Evolutionary conservation across 495 filamentous ascomycete genomes (phyloP), one percentile per base, ranked within the genome.

Genomic region (Thozetella sp.): DNA sequence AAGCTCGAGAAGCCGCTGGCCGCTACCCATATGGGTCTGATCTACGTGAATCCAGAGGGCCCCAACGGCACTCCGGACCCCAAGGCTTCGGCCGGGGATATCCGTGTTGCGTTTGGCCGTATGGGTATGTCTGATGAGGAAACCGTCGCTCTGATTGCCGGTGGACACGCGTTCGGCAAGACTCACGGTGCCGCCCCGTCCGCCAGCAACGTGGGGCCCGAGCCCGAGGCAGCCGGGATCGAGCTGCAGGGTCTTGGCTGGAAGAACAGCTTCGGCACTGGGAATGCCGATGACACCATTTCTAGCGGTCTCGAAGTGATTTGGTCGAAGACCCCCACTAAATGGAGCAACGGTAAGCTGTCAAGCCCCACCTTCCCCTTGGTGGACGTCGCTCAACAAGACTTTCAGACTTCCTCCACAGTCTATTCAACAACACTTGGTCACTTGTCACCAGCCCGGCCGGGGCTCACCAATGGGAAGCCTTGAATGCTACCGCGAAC

Each of bases 121-220:
- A 91, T 91, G 88, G 88, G 85, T 56, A 91, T 91, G 88, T 84
- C 89, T 66, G 88, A 91, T 65, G 85, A 90, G 74, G 88, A 91
- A 73, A 91, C 88, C 1, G 87, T 88, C 22, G 88, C 88, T 4
- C 70, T 91, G 27, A 90, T 91, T 64, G 86, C 84, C n/a, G 88
- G 88, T 67, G 88, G 88, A 51, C 88, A 91, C 79, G 79, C 80
- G 22, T 90, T 91, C 63, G 88, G 88, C 61, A 91, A 91, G 80
- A 90, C 87, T 0, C 88, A 91, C 75, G 88, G 88, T 63, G 88
- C 88, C 11, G 88, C 65, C 24, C 70, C 84, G 0, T 70, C 80
- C 12, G n/a, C n/a, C n/a, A 75, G 79, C 58, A 73, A 89, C 60
- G 79, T 90, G 25, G 86, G 84, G 60, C 67, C 66, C 30, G 88